Conservation (phyloP, 2,329 filamentous ascomycete species). For the Simplicillium aogashimaense region DNA sequence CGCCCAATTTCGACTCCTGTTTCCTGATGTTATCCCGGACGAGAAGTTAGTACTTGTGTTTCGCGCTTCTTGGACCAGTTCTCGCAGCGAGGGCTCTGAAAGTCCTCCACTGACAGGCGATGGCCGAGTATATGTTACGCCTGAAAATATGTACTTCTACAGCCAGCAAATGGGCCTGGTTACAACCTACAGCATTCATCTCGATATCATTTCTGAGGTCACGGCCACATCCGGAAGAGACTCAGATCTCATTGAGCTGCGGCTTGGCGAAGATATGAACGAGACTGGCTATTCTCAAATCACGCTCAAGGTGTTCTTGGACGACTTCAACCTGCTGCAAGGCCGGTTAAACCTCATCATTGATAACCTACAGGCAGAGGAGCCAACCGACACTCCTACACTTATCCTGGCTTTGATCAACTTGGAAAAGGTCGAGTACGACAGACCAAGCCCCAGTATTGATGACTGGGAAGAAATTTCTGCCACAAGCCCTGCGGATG, state of each 20-base stretch:
- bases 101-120: conserved; percentile 43
- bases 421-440: conserved; percentile 56
- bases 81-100: conserved; percentile 29
- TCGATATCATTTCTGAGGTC: conserved; percentile 76
- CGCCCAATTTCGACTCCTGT: conserved; percentile 85
- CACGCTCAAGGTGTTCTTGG: conserved; percentile 86
- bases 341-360: conserved; percentile 77
- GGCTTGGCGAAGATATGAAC: conserved; percentile 53
- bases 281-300: conserved; percentile 61
- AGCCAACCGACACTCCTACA: conserved; percentile 57
- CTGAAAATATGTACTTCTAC: conserved; percentile 88
- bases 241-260: conserved; percentile 86
- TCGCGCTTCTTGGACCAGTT: conserved; percentile 70
- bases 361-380: conserved; percentile 64
- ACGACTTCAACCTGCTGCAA: conserved; percentile 74
- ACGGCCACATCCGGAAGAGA: conserved; percentile 83
- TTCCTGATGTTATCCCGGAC: conserved; percentile 65
- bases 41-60: conserved; percentile 90
- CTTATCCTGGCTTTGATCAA: conserved; percentile 64
- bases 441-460: conserved; percentile 56
- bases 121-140: conserved; percentile 78
- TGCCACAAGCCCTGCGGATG: conserved; percentile 47
- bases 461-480: conserved; percentile 89
- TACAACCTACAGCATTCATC: conserved; percentile 65
- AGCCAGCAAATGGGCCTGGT: conserved; percentile 90